Evolutionary conservation across 192 early-diverging fungal species (phyloP), one percentile per base, ranked within the genome.

Genomic region (Umbelopsis isabellina): DNA sequence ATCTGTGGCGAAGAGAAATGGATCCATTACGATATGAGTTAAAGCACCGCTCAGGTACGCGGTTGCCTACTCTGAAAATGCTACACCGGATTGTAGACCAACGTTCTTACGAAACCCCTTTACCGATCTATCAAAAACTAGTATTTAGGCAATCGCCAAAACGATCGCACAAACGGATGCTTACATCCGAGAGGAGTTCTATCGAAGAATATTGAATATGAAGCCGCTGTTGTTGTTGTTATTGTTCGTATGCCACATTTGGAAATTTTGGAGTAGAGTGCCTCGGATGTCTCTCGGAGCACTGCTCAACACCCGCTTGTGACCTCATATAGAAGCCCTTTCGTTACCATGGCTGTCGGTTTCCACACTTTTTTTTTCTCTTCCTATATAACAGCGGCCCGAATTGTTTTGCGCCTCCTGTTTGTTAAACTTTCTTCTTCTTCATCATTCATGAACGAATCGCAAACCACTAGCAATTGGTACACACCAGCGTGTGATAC

Each of bases 241-340:
- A 61, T 61, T 61, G 55, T 61, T 61, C 27, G 30, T 11, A 8
- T 12, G 55, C 55, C 55, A 4, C 27, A 61, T 61, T 35, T 61
- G 25, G 55, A 35, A 61, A 61, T 61, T 55, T 61, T 61, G 55
- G 55, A 35, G 55, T 61, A 35, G 27, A 61, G 55, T 61, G 55
- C 27, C 55, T 61, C 55, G 55, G 55, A 61, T 61, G 55, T 33
- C 55, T 61, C 55, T 61, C 55, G 55, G 55, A 61, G 55, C 55
- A 61, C 55, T 18, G 55, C 55, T 35, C 37, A 35, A 18, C 33
- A 35, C 16, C 55, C 30, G 55, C 55, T 25, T 61, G 55, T 61
- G 55, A 61, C 55, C 55, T 61, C 55, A 61, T 61, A 35, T 35
- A 61, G 27, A 61, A 35, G 27, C 25, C 25, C 2, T 35, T 11